Base-by-base conservation (phyloP, 1,139 yeast species). In the Magnusiomyces sp. region DNA sequence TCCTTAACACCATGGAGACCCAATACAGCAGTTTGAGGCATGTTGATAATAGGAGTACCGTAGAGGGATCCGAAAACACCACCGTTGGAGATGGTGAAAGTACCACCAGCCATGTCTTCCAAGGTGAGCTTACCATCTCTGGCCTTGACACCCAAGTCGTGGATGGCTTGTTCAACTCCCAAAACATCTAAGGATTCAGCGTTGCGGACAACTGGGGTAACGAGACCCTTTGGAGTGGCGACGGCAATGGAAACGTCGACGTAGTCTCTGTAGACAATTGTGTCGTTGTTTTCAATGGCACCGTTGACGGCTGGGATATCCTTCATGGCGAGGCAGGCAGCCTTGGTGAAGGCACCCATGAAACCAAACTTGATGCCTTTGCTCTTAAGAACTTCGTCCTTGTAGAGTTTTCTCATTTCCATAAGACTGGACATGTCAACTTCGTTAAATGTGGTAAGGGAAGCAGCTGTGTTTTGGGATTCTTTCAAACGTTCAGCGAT, bases 61-160 rank as follows among this genome's bases (percentile, higher is more conserved):
- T 86, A 88, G 61, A 92, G 76, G 36, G 98, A 92, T 57, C 99
- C 99, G 64, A 92, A 92, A 54, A 92, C 97, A 71, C 99, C 99
- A 69, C 99, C 99, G 74, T 92, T 92, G 54, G 98, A 92, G 65
- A 92, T 92, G 65, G 99, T 92, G 76, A 92, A 90, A 55, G 97
- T 90, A 71, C 99, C 99, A 70, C 99, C 98, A 55, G 97, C 81
- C 98, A 94, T 92, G 71, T 92, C 99, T 76, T 92, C 99, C 60
- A 92, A 75, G 52, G 97, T 86, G 66, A 92, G 80, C 75, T 92
- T 90, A 66, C 94, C 94, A 68, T 92, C 97, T 71, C 98, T 87
- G 58, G 98, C 98, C 74, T 89, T 92, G 68, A 75, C 75, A 71
- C 97, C 95, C 65, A 92, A 77, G 60, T 73, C 72, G 53, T 81